Conservation (phyloP, 1,284 basidiomycete species). For the Baeospora myosura region DNA sequence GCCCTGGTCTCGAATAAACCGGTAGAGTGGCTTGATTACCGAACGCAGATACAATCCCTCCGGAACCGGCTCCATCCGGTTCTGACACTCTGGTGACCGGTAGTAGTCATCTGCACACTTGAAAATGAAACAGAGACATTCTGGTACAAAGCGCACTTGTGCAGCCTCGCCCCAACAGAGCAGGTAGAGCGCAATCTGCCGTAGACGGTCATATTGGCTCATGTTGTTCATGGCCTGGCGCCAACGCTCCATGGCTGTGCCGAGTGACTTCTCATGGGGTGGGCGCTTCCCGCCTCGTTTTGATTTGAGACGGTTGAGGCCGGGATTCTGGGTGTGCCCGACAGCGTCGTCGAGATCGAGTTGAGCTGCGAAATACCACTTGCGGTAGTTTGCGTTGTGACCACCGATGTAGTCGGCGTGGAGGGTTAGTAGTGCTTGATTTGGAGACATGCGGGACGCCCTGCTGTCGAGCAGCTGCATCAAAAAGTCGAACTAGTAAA, state of each 20-base stretch:
- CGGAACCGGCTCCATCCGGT: slow-evolving; percentile 85
- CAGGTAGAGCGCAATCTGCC: slow-evolving; percentile 93
- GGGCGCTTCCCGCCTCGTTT: slow-evolving; percentile 41
- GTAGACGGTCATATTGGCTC: slow-evolving; percentile 95
- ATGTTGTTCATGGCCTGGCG: slow-evolving; percentile 97
- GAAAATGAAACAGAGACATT: slow-evolving; percentile 99
- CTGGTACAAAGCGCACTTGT: slow-evolving; percentile 96
- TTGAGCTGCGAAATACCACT: slow-evolving; percentile 99
- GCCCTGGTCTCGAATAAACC: slow-evolving; percentile 95
- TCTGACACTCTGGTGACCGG: slow-evolving; percentile 97
- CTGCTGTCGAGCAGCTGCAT: slow-evolving; percentile 98
- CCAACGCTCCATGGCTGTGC: slow-evolving; percentile 88
- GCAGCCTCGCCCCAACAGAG: slow-evolving; percentile 99
- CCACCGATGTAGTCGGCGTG: slow-evolving; percentile 99
- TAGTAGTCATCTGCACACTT: slow-evolving; percentile 99
- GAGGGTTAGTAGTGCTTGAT: slow-evolving; percentile 89
- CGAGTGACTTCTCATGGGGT: slow-evolving; percentile 74
- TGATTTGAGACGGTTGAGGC: slow-evolving; percentile 76
- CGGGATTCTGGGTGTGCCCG: slow-evolving; percentile 87
- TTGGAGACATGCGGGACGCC: slow-evolving; percentile 95
- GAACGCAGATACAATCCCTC: slow-evolving; percentile 91
- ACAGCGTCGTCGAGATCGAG: slow-evolving; percentile 98
- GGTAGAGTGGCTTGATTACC: slow-evolving; percentile 94
- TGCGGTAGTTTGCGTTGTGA: slow-evolving; percentile 93
- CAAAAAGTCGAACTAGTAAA: slow-evolving; percentile 84